Evolutionary conservation across 2,329 filamentous ascomycete species (phyloP).

Genomic region (Aspergillus sp.): DNA sequence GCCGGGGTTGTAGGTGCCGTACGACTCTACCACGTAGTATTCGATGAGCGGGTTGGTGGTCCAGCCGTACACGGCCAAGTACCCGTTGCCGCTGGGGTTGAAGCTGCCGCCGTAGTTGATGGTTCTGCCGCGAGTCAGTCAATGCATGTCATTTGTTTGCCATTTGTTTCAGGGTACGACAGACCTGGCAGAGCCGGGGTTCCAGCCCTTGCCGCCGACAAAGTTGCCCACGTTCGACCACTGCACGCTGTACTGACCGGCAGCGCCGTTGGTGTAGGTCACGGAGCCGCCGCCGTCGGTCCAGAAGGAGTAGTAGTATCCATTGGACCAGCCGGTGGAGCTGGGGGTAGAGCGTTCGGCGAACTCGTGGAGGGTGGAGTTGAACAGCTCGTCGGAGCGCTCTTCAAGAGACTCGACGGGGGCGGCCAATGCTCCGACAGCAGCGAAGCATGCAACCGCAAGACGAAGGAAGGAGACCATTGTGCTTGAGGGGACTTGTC

Average conservation of each 20-base stretch:
- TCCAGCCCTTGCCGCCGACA: constrained; percentile 60
- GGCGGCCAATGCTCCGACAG: constrained; percentile 21
- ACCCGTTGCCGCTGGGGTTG: constrained; percentile 31
- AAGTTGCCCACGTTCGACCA: constrained; percentile 54
- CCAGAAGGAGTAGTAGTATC: constrained; percentile 53
- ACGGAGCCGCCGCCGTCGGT: constrained; percentile 46
- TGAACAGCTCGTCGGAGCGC: constrained; percentile 9
- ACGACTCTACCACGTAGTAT: constrained; percentile 39
- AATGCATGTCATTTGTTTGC: too few relatives aligned
- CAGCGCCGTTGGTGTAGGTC: constrained; percentile 46
- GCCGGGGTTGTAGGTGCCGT: constrained; percentile 33
- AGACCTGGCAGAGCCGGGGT: constrained; percentile 52
- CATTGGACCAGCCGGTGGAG: constrained; percentile 36
- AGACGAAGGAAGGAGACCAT: constrained; percentile 30
- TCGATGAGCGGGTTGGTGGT: constrained; percentile 37
- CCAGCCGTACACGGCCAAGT: constrained; percentile 42
- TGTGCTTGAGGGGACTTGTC: constrained; percentile 3
- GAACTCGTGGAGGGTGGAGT: constrained; percentile 8
- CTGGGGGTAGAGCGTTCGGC: constrained; percentile 21
- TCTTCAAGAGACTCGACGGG: constrained; percentile 18
- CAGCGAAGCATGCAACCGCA: constrained; percentile 21
- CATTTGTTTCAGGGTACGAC: background rate
- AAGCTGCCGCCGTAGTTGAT: constrained; percentile 33
- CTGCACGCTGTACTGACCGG: constrained; percentile 45
- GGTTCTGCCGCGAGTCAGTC: constrained; percentile 4